Percentiles rank a stretch among this genome's conserved stretches.
These are phyloP conservation scores for Sodiomyces alkalinus DNA, from an alignment of 2,329 filamentous ascomycete genomes.

Conservation along the genomic window DNA sequence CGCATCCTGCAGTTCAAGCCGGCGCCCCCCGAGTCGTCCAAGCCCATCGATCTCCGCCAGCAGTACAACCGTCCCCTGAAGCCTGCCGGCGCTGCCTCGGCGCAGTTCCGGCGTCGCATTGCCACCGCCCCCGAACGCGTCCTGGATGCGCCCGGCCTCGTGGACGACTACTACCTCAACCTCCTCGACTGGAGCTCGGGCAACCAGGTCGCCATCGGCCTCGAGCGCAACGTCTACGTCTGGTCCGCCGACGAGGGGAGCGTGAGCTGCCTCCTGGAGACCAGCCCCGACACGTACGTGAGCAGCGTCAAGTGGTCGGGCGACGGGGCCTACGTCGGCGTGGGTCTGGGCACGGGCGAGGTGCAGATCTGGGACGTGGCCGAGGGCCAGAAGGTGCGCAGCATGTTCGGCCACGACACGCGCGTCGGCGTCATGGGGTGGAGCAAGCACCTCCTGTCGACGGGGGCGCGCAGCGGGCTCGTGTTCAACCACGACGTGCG, in stretches of 20 bases:
- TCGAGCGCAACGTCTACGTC: slow-evolving; percentile 94
- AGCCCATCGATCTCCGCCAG: slow-evolving; percentile 90
- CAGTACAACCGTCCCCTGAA: slow-evolving; percentile 97
- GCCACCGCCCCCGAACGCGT: slow-evolving; percentile 92
- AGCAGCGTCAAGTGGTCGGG: slow-evolving; percentile 98
- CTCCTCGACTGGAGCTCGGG: slow-evolving; percentile 94
- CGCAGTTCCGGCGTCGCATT: slow-evolving; percentile 82
- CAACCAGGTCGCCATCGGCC: slow-evolving; percentile 94
- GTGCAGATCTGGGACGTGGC: slow-evolving; percentile 99
- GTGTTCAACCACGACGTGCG: slow-evolving; percentile 99
- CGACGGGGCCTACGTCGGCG: slow-evolving; percentile 89
- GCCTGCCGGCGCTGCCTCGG: slow-evolving; percentile 54
- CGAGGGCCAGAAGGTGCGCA: slow-evolving; percentile 86
- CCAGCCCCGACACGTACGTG: slow-evolving; percentile 79
- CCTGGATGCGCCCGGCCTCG: slow-evolving; percentile 84
- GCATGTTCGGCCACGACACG: slow-evolving; percentile 95
- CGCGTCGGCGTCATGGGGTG: slow-evolving; percentile 97
- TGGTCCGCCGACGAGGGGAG: slow-evolving; percentile 93
- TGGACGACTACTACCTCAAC: slow-evolving; percentile 99
- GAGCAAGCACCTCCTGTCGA: slow-evolving; percentile 96
- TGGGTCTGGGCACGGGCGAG: slow-evolving; percentile 87
- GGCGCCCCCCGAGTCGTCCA: slow-evolving; percentile 91
- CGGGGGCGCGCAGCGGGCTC: slow-evolving; percentile 82
- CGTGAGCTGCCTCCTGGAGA: slow-evolving; percentile 80
- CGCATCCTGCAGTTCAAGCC: slow-evolving; percentile 98